phyloP scores from a whole-genome alignment of 2,329 filamentous ascomycete genomes.

The Allantophomopsis cytisporea region DNA sequence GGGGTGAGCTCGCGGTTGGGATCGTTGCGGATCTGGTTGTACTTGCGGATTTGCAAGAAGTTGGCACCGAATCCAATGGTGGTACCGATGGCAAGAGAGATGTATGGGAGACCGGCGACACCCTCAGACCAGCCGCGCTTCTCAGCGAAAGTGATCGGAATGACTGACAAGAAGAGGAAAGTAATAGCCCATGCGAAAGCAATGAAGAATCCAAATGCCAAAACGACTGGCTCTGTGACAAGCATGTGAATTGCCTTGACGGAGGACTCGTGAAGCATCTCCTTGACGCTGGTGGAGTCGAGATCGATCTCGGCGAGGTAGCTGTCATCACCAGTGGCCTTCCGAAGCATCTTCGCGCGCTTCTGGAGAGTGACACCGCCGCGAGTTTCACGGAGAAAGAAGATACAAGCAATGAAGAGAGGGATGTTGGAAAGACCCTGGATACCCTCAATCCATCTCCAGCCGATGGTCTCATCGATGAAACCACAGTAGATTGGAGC shows the following conservation, averaged over 20 bases:
- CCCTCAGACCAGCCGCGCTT: constrained; percentile 48
- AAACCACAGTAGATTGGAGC: constrained; percentile 51
- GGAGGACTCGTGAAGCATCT: constrained; percentile 60
- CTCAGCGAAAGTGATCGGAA: constrained; percentile 66
- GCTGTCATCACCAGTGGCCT: constrained; percentile 43
- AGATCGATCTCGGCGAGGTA: constrained; percentile 36
- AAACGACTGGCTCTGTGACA: constrained; percentile 62
- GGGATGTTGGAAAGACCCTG: constrained; percentile 57
- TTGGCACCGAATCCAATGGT: constrained; percentile 23
- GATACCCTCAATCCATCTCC: constrained; percentile 82
- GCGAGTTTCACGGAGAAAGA: constrained; percentile 69
- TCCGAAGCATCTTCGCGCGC: constrained; percentile 54
- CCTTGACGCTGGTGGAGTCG: constrained; percentile 35
- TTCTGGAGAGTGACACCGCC: constrained; percentile 65
- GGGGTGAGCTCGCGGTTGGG: constrained; percentile 25
- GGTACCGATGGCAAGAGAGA: constrained; percentile 24
- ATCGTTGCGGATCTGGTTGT: constrained; percentile 21
- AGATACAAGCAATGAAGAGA: constrained; percentile 48
- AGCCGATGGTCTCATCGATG: constrained; percentile 45
- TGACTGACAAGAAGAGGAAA: constrained; percentile 67
- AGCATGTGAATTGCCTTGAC: constrained; percentile 61
- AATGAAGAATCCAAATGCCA: constrained; percentile 77
- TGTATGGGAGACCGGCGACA: constrained; percentile 48
- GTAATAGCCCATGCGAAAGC: constrained; percentile 83
- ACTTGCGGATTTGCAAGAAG: constrained; percentile 30